These are phyloP conservation scores for Vigna nakashimae DNA, from an alignment of 306 rosid species.

Conservation along the genomic window DNA sequence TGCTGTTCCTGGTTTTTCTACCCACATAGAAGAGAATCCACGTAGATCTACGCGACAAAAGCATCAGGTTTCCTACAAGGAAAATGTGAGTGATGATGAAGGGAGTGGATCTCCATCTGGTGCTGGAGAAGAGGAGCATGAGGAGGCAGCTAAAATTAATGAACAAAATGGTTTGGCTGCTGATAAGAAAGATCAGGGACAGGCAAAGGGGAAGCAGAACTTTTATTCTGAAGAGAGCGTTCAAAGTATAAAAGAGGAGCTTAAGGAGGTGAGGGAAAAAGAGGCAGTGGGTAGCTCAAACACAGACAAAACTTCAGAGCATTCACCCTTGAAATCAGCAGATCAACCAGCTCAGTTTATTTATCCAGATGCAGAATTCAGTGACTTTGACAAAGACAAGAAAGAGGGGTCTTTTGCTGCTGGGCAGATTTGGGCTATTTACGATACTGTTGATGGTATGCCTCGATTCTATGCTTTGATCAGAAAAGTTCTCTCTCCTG, in stretches of 20 bases:
- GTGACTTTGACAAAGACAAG: constrained; percentile 73
- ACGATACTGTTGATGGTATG: constrained; percentile 76
- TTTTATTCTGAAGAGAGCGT: constrained; percentile 44
- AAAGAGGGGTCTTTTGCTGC: constrained; percentile 55
- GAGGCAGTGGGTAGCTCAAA: constrained; percentile 41
- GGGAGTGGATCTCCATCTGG: constrained; percentile 49
- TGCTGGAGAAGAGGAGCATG: constrained; percentile 38
- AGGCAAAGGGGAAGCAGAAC: constrained; percentile 45
- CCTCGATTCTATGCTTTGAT: constrained; percentile 88
- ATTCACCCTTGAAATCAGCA: constrained; percentile 47
- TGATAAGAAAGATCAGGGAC: constrained; percentile 42
- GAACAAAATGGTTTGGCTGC: constrained; percentile 47
- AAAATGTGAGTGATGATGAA: constrained; percentile 70
- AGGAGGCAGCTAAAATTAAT: constrained; percentile 50
- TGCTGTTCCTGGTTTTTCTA: constrained; percentile 49
- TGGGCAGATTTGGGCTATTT: constrained; percentile 93
- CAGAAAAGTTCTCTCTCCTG: constrained; percentile 61
- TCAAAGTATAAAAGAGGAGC: constrained; percentile 43
- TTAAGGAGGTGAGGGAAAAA: constrained; percentile 42
- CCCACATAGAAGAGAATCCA: constrained; percentile 49
- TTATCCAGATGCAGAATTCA: constrained; percentile 75
- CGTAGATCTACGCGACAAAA: constrained; percentile 81
- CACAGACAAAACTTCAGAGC: constrained; percentile 45
- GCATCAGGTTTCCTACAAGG: constrained; percentile 76
- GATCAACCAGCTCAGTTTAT: constrained; percentile 10